Conservation (phyloP, 202 grass and related monocot species). For the Dendrocalamus latiflorus region DNA sequence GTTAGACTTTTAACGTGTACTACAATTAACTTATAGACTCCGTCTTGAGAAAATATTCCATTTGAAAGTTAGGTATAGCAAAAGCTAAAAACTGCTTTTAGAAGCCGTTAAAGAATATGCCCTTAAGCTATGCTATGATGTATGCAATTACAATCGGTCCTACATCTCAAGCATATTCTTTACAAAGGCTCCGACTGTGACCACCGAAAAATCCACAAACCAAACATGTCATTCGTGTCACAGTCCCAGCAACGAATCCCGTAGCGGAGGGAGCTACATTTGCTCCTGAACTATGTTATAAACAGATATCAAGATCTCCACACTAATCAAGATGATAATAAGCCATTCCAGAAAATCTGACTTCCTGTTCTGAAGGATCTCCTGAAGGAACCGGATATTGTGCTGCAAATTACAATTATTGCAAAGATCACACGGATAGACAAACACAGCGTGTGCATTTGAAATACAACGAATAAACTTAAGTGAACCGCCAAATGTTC, state of each 20-base stretch:
- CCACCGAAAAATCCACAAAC: not conserved
- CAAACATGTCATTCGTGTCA: not conserved
- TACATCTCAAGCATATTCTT: not conserved
- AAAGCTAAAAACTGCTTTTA: too few relatives aligned
- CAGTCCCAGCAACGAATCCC: not conserved
- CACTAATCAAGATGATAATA: slow-evolving; percentile 84
- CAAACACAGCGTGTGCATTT: not conserved
- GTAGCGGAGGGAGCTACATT: slow-evolving; percentile 25
- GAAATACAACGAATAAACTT: not conserved
- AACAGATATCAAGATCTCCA: slow-evolving; percentile 92
- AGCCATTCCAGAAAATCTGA: slow-evolving; percentile 88
- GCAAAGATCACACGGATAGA: not conserved
- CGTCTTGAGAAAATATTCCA: too few relatives aligned
- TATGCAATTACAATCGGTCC: not conserved
- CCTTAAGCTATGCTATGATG: too few relatives aligned
- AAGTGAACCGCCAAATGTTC: not conserved
- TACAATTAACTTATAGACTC: too few relatives aligned
- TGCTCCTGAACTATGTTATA: slow-evolving; percentile 88
- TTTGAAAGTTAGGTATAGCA: too few relatives aligned
- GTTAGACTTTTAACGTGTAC: too few relatives aligned
- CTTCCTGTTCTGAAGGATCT: slow-evolving; percentile 90
- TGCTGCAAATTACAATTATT: slow-evolving; percentile 47
- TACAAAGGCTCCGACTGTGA: not conserved
- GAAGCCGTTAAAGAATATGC: too few relatives aligned
- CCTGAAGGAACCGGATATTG: slow-evolving; percentile 88